Percentiles rank a stretch among this genome's conserved stretches.
Evolutionary conservation across 2,329 filamentous ascomycete species (phyloP).

Genomic region (Byssothecium circinans): DNA sequence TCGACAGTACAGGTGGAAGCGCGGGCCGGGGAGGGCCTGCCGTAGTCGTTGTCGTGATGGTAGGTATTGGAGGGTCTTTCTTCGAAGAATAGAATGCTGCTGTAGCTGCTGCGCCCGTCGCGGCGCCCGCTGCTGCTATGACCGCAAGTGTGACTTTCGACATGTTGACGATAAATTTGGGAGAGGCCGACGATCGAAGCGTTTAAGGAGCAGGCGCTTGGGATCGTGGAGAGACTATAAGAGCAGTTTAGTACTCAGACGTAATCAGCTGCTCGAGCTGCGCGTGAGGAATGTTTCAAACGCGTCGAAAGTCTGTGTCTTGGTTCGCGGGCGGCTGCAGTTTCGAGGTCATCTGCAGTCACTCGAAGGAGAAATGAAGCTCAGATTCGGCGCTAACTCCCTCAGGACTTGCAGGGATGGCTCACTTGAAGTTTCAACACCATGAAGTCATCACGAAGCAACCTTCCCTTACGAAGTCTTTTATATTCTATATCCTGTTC

Average conservation of each 20-base stretch:
- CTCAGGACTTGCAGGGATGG: conserved; percentile 14
- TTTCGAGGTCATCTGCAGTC: conserved; percentile 31
- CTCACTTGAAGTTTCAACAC: conserved; percentile 11
- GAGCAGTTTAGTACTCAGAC: conserved; percentile 6
- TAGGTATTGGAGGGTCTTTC: conserved; percentile 33
- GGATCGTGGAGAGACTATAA: conserved; percentile 16
- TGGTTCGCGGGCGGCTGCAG: conserved; percentile 34
- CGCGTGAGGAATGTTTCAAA: conserved; percentile 42
- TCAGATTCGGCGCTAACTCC: conserved; percentile 13
- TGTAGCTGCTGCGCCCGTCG: conserved; percentile 52
- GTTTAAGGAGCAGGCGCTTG: not conserved
- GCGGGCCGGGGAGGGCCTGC: conserved; percentile 29
- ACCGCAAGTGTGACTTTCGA: conserved; percentile 55
- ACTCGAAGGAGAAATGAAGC: conserved; percentile 18
- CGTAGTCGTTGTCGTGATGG: conserved; percentile 39
- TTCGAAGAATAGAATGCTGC: conserved; percentile 51
- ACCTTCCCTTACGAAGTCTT: conserved; percentile 4
- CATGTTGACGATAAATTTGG: conserved; percentile 40
- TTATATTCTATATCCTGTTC: not conserved
- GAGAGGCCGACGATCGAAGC: conserved; percentile 2
- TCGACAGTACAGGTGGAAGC: conserved; percentile 24
- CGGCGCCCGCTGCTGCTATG: conserved; percentile 52
- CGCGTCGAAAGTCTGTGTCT: conserved; percentile 34
- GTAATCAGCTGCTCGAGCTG: conserved; percentile 32
- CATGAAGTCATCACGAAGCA: conserved; percentile 6